phyloP scores from a whole-genome alignment of 2,329 filamentous ascomycete genomes.

The Diaporthe vexans region DNA sequence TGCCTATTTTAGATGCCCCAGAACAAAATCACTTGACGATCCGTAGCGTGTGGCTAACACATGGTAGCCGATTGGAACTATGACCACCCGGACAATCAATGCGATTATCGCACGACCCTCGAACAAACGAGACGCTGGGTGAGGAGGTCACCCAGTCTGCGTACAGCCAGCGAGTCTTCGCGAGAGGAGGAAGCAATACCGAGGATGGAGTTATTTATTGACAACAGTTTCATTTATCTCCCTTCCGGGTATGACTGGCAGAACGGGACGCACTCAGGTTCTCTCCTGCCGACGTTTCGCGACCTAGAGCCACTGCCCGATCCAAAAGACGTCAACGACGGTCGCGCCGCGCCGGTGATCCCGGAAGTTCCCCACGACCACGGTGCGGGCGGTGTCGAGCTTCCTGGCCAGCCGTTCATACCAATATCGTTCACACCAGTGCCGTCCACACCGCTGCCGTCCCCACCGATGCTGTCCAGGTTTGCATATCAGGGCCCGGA shows the following conservation, averaged over 20 bases:
- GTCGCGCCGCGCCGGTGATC: neutral
- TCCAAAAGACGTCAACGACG: neutral
- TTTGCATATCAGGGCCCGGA: neutral
- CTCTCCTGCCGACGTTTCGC: neutral
- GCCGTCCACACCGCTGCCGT: too few relatives aligned
- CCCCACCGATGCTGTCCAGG: too few relatives aligned
- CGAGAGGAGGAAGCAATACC: neutral
- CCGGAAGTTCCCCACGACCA: too few relatives aligned
- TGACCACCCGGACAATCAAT: neutral
- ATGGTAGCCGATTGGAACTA: neutral
- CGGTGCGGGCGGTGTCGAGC: too few relatives aligned
- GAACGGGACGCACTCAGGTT: too few relatives aligned
- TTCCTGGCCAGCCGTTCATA: too few relatives aligned
- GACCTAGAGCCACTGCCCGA: neutral
- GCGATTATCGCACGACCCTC: neutral
- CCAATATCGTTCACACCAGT: too few relatives aligned
- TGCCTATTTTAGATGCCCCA: too few relatives aligned
- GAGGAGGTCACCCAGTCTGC: neutral
- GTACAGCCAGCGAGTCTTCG: neutral
- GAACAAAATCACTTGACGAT: too few relatives aligned
- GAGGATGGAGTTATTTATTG: neutral
- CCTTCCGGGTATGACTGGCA: neutral
- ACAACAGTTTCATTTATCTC: neutral
- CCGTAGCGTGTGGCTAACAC: too few relatives aligned
- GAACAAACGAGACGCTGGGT: neutral